Evolutionary conservation across 345 rosid genomes (phyloP).

Genomic region (Corchorus capsularis): DNA sequence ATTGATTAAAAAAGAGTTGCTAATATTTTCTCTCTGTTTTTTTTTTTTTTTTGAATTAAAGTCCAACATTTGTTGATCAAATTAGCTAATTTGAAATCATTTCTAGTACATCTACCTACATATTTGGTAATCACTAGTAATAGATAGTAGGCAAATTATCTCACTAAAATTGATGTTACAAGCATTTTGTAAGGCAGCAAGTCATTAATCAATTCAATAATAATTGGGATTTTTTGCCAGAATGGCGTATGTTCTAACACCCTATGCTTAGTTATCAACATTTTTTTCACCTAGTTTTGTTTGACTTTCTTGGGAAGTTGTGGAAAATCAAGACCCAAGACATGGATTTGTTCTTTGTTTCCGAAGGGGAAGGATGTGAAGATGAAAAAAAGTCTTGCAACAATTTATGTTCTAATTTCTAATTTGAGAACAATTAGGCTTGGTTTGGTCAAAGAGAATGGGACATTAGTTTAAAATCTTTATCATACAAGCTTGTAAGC

Average conservation of each 20-base stretch:
- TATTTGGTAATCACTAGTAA: background rate
- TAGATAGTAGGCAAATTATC: background rate
- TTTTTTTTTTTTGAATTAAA: background rate
- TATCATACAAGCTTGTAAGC: no score
- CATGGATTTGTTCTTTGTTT: no score
- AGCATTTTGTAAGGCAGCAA: conserved; percentile 1
- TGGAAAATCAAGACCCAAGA: no score
- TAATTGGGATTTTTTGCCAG: background rate
- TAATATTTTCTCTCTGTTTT: no score
- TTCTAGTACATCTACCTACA: background rate
- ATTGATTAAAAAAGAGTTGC: background rate
- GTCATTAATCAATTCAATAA: background rate
- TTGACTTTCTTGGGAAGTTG: background rate
- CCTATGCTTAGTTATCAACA: background rate
- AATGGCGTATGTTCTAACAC: background rate
- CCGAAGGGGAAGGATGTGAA: no score
- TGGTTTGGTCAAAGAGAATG: no score
- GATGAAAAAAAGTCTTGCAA: no score
- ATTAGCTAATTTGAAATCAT: background rate
- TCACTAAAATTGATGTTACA: background rate
- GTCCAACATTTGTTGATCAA: background rate
- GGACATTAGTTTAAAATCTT: no score
- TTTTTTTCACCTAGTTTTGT: background rate
- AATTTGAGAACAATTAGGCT: no score
- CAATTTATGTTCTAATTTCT: no score